These are phyloP conservation scores for Boechera stricta DNA, from an alignment of 345 rosid genomes.

Conservation along the genomic window DNA sequence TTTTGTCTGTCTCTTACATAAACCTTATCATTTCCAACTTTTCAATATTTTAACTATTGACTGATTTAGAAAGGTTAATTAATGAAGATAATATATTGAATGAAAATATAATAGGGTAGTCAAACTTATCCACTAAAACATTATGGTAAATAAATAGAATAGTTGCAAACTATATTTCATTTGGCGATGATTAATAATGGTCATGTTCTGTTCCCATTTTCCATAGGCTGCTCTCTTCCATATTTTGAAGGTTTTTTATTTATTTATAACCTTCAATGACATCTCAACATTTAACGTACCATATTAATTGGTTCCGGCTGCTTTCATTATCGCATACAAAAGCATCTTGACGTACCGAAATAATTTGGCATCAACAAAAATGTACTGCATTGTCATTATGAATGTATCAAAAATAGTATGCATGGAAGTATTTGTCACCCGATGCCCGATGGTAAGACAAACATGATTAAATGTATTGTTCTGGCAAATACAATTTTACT, in stretches of 20 bases:
- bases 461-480: not conserved
- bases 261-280: not conserved
- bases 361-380: not conserved
- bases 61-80: not conserved
- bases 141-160: not conserved
- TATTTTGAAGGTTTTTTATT: not conserved
- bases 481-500: conserved; percentile 11
- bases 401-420: not conserved
- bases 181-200: not conserved
- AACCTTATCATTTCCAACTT: conserved; percentile 37
- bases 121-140: conserved; percentile 5
- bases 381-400: conserved; percentile 1
- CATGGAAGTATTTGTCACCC: conserved; percentile 3
- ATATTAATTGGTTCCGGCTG: not conserved
- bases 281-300: not conserved
- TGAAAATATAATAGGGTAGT: not conserved
- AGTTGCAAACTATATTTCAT: not conserved
- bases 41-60: conserved; percentile 11
- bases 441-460: not conserved
- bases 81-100: no score
- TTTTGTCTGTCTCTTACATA: conserved; percentile 33
- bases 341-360: not conserved
- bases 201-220: not conserved
- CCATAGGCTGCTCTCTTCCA: not conserved
- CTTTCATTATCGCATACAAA: not conserved